phyloP scores from a whole-genome alignment of 1,284 basidiomycete genomes.

The Amylostereum chailletii region DNA sequence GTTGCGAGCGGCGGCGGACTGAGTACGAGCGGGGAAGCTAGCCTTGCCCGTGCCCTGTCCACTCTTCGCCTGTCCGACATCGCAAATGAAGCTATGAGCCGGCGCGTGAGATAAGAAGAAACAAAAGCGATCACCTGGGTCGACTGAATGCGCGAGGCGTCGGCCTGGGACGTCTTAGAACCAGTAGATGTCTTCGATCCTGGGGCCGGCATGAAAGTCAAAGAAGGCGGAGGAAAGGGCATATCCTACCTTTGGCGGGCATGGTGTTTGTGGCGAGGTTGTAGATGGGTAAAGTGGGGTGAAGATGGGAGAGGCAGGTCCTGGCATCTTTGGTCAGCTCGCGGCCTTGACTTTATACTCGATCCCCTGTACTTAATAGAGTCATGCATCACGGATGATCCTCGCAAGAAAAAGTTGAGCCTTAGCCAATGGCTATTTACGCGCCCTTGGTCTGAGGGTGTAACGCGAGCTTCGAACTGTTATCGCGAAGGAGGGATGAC shows the following conservation, averaged over 20 bases:
- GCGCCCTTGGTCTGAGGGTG: not conserved
- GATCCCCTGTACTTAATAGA: not conserved
- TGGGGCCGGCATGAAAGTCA: not conserved
- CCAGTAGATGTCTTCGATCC: not conserved
- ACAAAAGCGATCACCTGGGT: constrained; percentile 18
- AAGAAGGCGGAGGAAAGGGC: not conserved
- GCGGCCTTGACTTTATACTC: not conserved
- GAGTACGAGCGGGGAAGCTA: constrained; percentile 21
- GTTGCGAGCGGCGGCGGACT: constrained; percentile 18
- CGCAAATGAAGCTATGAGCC: not conserved
- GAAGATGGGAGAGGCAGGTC: not conserved
- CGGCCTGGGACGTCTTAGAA: constrained; percentile 15
- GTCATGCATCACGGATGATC: not conserved
- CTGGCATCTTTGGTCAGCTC: not conserved
- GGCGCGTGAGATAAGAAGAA: not conserved
- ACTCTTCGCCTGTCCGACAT: constrained; percentile 18
- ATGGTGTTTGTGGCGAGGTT: not conserved
- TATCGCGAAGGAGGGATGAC: too few relatives aligned
- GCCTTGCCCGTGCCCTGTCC: constrained; percentile 23
- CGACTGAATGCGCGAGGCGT: constrained; percentile 23
- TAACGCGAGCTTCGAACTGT: not conserved
- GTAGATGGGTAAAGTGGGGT: not conserved
- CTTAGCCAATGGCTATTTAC: not conserved
- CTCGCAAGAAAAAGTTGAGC: not conserved
- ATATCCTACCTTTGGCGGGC: not conserved